A percentile compares a stretch with the other conserved stretches of the same genome.
Conservation (phyloP, 768 basidiomycete genomes). For the Rhodotorula diobovata region DNA sequence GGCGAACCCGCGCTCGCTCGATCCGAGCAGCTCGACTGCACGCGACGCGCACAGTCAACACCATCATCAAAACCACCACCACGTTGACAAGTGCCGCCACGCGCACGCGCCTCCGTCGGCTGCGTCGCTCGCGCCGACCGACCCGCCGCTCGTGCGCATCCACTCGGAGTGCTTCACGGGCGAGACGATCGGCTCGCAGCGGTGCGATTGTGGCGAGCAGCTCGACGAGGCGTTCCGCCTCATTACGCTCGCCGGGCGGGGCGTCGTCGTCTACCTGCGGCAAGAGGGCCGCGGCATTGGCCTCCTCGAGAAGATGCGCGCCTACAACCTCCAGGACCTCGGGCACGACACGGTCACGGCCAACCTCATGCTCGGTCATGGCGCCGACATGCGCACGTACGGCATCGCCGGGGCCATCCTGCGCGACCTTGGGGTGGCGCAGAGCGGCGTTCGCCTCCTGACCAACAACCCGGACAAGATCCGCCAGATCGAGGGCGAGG, state of each 20-base stretch:
- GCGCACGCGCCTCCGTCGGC: neutral
- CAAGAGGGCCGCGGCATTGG: conserved; percentile 98
- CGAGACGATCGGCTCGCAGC: conserved; percentile 92
- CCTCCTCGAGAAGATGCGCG: conserved; percentile 86
- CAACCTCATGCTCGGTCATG: conserved; percentile 88
- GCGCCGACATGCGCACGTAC: conserved; percentile 89
- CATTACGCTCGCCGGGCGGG: conserved; percentile 69
- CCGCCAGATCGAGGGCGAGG: conserved; percentile 74
- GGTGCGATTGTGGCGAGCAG: conserved; percentile 98
- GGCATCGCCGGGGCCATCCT: conserved; percentile 86
- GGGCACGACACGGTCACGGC: conserved; percentile 99
- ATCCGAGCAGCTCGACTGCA: conserved; percentile 19
- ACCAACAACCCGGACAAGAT: conserved; percentile 99
- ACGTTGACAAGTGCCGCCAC: neutral
- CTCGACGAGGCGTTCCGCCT: conserved; percentile 92
- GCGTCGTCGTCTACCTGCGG: conserved; percentile 88
- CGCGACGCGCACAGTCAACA: conserved; percentile 33
- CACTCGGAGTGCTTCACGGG: conserved; percentile 99
- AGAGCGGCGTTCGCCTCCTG: conserved; percentile 62
- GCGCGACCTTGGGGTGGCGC: conserved; percentile 67
- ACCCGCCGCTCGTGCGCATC: conserved; percentile 80
- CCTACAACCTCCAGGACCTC: conserved; percentile 95
- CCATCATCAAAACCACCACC: neutral
- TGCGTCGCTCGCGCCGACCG: conserved; percentile 7
- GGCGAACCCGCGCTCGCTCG: conserved; percentile 34